These are phyloP conservation scores for Cochlearia excelsa DNA, from an alignment of 345 rosid genomes.

Conservation along the genomic window DNA sequence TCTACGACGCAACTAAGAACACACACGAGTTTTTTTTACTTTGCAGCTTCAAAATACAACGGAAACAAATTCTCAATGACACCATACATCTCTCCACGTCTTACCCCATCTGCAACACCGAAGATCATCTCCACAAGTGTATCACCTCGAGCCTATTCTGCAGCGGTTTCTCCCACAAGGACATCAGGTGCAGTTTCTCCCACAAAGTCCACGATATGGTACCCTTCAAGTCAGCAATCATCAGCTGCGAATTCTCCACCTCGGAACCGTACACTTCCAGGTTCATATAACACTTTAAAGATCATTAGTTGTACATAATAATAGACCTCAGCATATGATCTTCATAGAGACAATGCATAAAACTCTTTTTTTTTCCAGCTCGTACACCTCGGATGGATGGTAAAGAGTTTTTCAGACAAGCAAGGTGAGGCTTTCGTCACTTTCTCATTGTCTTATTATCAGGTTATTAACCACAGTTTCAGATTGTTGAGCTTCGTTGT, in stretches of 20 bases:
- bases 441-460: conserved; percentile 8
- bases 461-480: conserved; percentile 6
- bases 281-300: conserved; percentile 28
- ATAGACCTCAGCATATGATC: background rate
- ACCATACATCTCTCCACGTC: conserved; percentile 77
- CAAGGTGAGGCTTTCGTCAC: conserved; percentile 48
- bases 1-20: conserved; percentile 6
- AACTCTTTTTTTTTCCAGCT: conserved; percentile 32
- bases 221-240: conserved; percentile 88
- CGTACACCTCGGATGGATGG: conserved; percentile 83
- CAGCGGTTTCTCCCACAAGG: conserved; percentile 65
- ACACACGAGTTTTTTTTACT: conserved; percentile 2
- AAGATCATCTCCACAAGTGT: conserved; percentile 63
- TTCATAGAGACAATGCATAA: conserved; percentile 1
- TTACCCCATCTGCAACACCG: conserved; percentile 85
- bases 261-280: conserved; percentile 67
- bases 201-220: conserved; percentile 58
- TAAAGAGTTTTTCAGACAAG: conserved; percentile 94
- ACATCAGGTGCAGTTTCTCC: conserved; percentile 74
- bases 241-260: conserved; percentile 98
- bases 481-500: conserved; percentile 6
- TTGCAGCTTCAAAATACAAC: conserved; percentile 48
- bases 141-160: conserved; percentile 75
- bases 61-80: conserved; percentile 67
- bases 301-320: background rate